A percentile compares a stretch with the other conserved stretches of the same genome.
Evolutionary conservation across 805 yeast genomes (phyloP).

Genomic region (Kuraishia ogatae): DNA sequence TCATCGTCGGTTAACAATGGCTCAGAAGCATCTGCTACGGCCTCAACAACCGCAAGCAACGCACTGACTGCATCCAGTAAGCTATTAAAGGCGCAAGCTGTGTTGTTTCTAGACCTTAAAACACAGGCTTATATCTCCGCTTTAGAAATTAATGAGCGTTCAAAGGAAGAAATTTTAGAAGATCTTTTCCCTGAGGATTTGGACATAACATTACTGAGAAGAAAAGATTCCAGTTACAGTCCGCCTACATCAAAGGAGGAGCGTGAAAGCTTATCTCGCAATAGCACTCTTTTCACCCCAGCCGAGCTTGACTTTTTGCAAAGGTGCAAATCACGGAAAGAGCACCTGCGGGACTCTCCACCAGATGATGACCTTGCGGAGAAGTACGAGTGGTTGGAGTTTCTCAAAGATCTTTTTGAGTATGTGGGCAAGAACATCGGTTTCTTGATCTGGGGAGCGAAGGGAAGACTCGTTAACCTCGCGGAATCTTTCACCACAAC

Average conservation of each 20-base stretch:
- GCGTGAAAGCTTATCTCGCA: slow-evolving; percentile 17
- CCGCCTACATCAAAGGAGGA: slow-evolving; percentile 7
- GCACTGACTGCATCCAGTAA: slow-evolving; percentile 9
- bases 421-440: slow-evolving; percentile 72
- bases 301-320: slow-evolving; percentile 73
- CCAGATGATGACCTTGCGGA: slow-evolving; percentile 48
- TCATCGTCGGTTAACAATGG: neutral
- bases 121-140: slow-evolving; percentile 95
- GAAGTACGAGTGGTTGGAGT: slow-evolving; percentile 80
- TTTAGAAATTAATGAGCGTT: slow-evolving; percentile 52
- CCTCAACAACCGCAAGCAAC: slow-evolving; percentile 4
- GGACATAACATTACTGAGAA: slow-evolving; percentile 34
- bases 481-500: slow-evolving; percentile 2
- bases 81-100: slow-evolving; percentile 73
- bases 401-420: slow-evolving; percentile 69
- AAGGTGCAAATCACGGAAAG: slow-evolving; percentile 66
- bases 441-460: slow-evolving; percentile 61
- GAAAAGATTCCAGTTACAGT: slow-evolving; percentile 25
- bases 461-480: slow-evolving; percentile 14
- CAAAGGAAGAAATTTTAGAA: slow-evolving; percentile 58
- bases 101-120: slow-evolving; percentile 74
- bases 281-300: slow-evolving; percentile 43
- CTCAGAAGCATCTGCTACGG: neutral
- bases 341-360: slow-evolving; percentile 39
- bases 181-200: slow-evolving; percentile 67